phyloP scores from a whole-genome alignment of 2,329 filamentous ascomycete genomes.

The Pseudovirgaria hyperparasitica region DNA sequence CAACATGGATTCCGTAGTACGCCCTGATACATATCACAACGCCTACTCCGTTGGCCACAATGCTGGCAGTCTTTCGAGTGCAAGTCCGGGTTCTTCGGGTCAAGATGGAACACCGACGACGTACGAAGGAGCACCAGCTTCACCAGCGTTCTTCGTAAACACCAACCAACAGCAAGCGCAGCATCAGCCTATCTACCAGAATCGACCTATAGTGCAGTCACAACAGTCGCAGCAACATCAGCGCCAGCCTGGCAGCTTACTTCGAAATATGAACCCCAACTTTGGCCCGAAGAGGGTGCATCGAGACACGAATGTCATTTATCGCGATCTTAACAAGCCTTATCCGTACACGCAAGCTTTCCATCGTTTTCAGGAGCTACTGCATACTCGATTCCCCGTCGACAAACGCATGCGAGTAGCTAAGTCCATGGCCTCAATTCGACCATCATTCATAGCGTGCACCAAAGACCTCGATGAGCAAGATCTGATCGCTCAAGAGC shows the following conservation, averaged over 20 bases:
- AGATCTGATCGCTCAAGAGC: conserved; percentile 95
- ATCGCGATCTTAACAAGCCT: conserved; percentile 77
- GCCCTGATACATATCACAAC: conserved; percentile 32
- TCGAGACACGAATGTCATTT: conserved; percentile 71
- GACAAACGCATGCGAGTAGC: conserved; percentile 73
- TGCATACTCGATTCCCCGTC: conserved; percentile 65
- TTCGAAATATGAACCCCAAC: conserved; percentile 20
- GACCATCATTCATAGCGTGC: conserved; percentile 85
- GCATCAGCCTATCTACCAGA: conserved; percentile 9
- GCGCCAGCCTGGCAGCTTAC: no score
- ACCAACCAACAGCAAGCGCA: conserved; percentile 15
- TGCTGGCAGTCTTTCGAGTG: conserved; percentile 42
- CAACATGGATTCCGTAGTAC: conserved; percentile 16
- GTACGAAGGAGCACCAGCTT: conserved; percentile 29
- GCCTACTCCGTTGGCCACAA: conserved; percentile 51
- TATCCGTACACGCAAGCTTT: conserved; percentile 87
- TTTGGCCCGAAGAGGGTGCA: conserved; percentile 35
- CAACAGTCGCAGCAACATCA: conserved; percentile 8
- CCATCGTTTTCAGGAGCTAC: conserved; percentile 70
- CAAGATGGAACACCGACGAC: conserved; percentile 25
- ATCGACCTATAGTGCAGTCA: conserved; percentile 1
- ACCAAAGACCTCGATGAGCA: conserved; percentile 78
- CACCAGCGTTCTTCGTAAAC: conserved; percentile 22
- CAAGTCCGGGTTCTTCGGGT: conserved; percentile 38
- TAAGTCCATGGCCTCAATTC: conserved; percentile 75